phyloP scores from a whole-genome alignment of 495 filamentous ascomycete species.

The Penicillium mononematosum region DNA sequence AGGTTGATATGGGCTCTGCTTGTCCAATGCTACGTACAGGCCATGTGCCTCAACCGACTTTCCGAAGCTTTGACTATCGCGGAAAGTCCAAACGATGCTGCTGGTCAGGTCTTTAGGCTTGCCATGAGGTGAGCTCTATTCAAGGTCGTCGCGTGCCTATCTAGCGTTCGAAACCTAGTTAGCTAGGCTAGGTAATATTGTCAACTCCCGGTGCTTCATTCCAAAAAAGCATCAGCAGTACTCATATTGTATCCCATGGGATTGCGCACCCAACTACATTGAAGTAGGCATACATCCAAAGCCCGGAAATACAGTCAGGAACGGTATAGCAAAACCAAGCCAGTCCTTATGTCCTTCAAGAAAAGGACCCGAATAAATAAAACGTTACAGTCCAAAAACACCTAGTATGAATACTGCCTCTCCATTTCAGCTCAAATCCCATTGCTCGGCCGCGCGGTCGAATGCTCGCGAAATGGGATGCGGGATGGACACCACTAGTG shows the following conservation, averaged over 20 bases:
- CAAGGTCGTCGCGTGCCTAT: neutral
- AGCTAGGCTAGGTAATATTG: neutral
- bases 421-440: neutral
- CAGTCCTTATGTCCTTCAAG: neutral
- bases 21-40: neutral
- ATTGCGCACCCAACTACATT: neutral
- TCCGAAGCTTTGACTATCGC: no score
- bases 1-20: neutral
- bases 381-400: neutral
- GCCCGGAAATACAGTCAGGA: neutral
- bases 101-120: no score
- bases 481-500: neutral
- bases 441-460: neutral
- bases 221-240: neutral
- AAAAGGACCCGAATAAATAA: neutral
- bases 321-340: neutral
- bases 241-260: neutral
- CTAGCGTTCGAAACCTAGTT: neutral
- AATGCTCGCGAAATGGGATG: neutral
- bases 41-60: no score
- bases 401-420: constrained; percentile 2
- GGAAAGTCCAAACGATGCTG: no score
- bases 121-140: no score
- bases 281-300: neutral
- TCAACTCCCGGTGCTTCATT: neutral